Conservation (phyloP, 1,284 basidiomycete genomes). For the Apiotrichum mycotoxinovorans region DNA sequence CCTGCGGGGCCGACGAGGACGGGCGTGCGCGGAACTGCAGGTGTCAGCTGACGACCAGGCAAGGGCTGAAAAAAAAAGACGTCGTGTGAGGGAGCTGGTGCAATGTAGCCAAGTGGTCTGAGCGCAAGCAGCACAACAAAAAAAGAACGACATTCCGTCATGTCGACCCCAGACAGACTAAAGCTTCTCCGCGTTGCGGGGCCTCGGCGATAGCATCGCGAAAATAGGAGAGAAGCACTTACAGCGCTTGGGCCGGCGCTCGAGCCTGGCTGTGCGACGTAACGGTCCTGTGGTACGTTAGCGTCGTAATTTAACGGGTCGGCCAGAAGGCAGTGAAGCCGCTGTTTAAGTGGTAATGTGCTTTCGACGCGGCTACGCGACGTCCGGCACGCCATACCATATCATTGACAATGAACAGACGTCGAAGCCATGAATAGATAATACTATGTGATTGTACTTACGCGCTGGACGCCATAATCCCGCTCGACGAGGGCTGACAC, state of each 20-base stretch:
- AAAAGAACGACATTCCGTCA: not conserved
- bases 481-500: slow-evolving; percentile 36
- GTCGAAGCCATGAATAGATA: too few relatives aligned
- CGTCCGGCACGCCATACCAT: too few relatives aligned
- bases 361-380: too few relatives aligned
- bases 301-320: not conserved
- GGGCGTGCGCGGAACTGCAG: slow-evolving; percentile 15
- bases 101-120: not conserved
- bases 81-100: too few relatives aligned
- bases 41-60: not conserved
- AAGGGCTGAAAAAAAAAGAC: too few relatives aligned
- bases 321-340: not conserved
- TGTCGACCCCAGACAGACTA: not conserved
- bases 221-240: not conserved
- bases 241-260: slow-evolving; percentile 16
- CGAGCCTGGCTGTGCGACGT: slow-evolving; percentile 9
- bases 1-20: not conserved
- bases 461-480: slow-evolving; percentile 39
- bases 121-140: not conserved
- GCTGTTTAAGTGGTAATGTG: too few relatives aligned
- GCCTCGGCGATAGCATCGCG: not conserved
- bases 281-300: slow-evolving; percentile 16
- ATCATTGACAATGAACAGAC: too few relatives aligned
- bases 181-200: not conserved
- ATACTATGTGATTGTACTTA: too few relatives aligned